Conservation (phyloP, 2,329 filamentous ascomycete genomes). For the Metarhizium sp. region DNA sequence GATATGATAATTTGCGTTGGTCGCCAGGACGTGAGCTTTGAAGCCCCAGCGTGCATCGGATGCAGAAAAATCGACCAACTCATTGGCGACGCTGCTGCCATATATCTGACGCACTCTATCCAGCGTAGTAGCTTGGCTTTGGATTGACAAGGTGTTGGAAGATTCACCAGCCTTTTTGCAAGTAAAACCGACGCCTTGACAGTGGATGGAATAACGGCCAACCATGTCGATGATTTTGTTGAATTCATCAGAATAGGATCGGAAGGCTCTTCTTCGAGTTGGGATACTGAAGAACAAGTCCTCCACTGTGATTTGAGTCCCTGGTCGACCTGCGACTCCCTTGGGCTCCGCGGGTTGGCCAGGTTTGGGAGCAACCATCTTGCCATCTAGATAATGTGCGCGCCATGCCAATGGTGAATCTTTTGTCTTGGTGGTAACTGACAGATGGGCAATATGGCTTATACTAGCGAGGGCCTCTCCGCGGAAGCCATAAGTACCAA, state of each 20-base stretch:
- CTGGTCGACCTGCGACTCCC: slow-evolving; percentile 74
- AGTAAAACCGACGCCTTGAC: slow-evolving; percentile 81
- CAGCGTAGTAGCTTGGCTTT: slow-evolving; percentile 58
- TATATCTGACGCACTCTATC: slow-evolving; percentile 90
- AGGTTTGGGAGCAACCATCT: slow-evolving; percentile 72
- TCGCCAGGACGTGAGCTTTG: slow-evolving; percentile 69
- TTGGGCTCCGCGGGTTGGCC: slow-evolving; percentile 82
- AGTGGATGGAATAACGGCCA: slow-evolving; percentile 88
- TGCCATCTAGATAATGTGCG: slow-evolving; percentile 78
- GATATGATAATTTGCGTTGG: slow-evolving; percentile 88
- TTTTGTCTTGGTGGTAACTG: slow-evolving; percentile 87
- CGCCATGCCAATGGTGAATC: slow-evolving; percentile 84
- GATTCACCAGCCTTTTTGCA: slow-evolving; percentile 95
- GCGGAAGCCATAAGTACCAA: slow-evolving; percentile 94
- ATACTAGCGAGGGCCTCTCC: slow-evolving; percentile 96
- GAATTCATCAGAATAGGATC: slow-evolving; percentile 88
- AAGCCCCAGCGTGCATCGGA: slow-evolving; percentile 76
- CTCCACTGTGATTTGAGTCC: slow-evolving; percentile 93
- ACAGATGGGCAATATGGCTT: slow-evolving; percentile 93
- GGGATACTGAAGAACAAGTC: slow-evolving; percentile 97
- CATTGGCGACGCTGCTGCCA: slow-evolving; percentile 74
- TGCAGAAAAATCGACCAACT: slow-evolving; percentile 68
- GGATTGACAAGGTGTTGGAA: slow-evolving; percentile 71
- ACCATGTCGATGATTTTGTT: slow-evolving; percentile 96
- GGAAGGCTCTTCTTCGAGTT: slow-evolving; percentile 77